Evolutionary conservation across 345 rosid genomes (phyloP).

Genomic region (Eucalyptus curtisii): DNA sequence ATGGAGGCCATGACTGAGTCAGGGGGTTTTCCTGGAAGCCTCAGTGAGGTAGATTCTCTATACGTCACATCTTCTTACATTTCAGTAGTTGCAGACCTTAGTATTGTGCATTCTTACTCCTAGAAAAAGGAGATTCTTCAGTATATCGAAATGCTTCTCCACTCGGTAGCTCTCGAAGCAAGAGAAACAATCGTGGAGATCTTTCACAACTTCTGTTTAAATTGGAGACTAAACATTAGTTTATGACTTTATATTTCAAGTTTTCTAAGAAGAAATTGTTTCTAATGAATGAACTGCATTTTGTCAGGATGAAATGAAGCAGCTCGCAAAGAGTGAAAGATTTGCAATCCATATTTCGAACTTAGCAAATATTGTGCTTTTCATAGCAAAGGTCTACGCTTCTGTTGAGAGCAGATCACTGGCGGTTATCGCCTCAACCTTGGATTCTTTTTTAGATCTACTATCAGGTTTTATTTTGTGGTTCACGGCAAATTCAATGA

Average conservation of each 20-base stretch:
- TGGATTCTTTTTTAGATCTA: constrained; percentile 80
- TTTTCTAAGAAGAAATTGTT: neutral
- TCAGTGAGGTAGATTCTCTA: constrained; percentile 37
- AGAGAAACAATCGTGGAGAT: neutral
- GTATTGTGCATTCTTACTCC: neutral
- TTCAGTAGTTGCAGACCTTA: neutral
- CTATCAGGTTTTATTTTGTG: constrained; percentile 75
- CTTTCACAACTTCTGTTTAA: neutral
- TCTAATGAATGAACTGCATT: neutral
- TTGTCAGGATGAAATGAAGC: constrained; percentile 55
- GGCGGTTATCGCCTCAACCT: constrained; percentile 79
- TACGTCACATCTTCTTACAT: neutral
- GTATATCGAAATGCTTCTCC: neutral
- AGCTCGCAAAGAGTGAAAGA: constrained; percentile 54
- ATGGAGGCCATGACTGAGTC: constrained; percentile 56
- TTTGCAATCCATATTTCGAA: constrained; percentile 55
- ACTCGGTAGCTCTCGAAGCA: neutral
- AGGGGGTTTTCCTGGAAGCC: constrained; percentile 34
- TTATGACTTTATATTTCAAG: neutral
- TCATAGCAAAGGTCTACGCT: constrained; percentile 66
- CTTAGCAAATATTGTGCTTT: constrained; percentile 48
- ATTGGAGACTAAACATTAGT: neutral
- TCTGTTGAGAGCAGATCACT: constrained; percentile 59
- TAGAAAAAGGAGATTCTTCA: neutral
- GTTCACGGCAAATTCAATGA: constrained; percentile 83